Conservation (phyloP, 306 rosid species). For the Phaseolus lunatus region DNA sequence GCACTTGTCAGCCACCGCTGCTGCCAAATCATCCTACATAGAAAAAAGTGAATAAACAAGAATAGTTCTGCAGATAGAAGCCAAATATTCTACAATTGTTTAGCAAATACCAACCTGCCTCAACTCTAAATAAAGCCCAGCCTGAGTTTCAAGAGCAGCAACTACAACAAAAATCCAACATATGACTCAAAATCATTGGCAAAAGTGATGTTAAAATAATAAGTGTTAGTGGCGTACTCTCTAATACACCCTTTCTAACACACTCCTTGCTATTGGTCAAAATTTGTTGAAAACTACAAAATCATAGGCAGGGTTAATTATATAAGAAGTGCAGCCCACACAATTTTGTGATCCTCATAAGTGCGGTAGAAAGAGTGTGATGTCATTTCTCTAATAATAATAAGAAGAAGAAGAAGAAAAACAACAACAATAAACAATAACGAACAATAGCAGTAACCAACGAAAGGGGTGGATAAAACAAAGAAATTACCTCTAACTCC, state of each 20-base stretch:
- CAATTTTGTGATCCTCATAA: neutral
- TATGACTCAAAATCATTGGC: conserved; percentile 13
- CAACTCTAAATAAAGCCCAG: conserved; percentile 77
- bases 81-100: conserved; percentile 30
- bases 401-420: too few species aligned
- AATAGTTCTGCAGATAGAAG: conserved; percentile 14
- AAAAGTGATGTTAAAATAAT: neutral
- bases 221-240: neutral
- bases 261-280: neutral
- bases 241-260: neutral
- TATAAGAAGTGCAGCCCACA: neutral
- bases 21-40: conserved; percentile 79
- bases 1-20: conserved; percentile 80
- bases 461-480: neutral
- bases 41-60: conserved; percentile 45
- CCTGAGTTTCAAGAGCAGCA: conserved; percentile 89
- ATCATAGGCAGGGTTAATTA: neutral
- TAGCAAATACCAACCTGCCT: conserved; percentile 62
- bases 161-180: conserved; percentile 59
- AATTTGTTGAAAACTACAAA: neutral
- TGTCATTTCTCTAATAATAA: neutral
- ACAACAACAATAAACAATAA: too few species aligned
- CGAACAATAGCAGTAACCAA: conserved; percentile 12
- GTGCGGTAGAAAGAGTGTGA: neutral
- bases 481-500: conserved; percentile 67